These are phyloP conservation scores for Cudoniella acicularis DNA, from an alignment of 495 filamentous ascomycete genomes.

Conservation along the genomic window DNA sequence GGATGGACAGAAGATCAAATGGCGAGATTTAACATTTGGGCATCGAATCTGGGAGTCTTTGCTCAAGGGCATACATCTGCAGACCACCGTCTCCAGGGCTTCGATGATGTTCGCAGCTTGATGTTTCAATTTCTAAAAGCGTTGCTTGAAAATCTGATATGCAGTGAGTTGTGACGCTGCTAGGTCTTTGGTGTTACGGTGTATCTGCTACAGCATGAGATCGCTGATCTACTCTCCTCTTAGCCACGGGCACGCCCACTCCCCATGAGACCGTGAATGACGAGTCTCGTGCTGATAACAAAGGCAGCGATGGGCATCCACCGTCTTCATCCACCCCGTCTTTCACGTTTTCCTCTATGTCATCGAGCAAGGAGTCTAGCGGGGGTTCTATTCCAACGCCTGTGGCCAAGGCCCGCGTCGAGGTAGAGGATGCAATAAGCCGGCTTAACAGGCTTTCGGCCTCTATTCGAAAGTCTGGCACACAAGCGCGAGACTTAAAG, in stretches of 20 bases:
- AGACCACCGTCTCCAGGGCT: constrained; percentile 20
- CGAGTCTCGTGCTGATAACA: too few species aligned
- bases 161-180: background rate
- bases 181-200: too few species aligned
- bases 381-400: background rate
- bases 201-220: too few species aligned
- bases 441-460: constrained; percentile 16
- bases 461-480: constrained; percentile 11
- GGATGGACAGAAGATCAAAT: constrained; percentile 17
- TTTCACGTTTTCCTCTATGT: background rate
- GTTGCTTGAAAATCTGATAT: background rate
- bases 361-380: background rate
- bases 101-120: background rate
- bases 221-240: too few species aligned
- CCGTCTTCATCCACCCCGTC: background rate
- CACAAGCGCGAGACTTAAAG: constrained; percentile 8
- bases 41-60: constrained; percentile 21
- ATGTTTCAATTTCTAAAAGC: constrained; percentile 6
- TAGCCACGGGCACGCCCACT: too few species aligned
- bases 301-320: background rate
- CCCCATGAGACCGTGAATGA: too few species aligned
- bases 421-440: constrained; percentile 13
- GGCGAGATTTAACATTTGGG: constrained; percentile 23
- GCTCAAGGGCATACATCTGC: constrained; percentile 18
- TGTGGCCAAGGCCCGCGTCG: background rate